Percentiles rank a stretch among this genome's conserved stretches.
These are phyloP conservation scores for Saccharomyces hybrid DNA, from an alignment of 1,139 yeast species.

Conservation along the genomic window DNA sequence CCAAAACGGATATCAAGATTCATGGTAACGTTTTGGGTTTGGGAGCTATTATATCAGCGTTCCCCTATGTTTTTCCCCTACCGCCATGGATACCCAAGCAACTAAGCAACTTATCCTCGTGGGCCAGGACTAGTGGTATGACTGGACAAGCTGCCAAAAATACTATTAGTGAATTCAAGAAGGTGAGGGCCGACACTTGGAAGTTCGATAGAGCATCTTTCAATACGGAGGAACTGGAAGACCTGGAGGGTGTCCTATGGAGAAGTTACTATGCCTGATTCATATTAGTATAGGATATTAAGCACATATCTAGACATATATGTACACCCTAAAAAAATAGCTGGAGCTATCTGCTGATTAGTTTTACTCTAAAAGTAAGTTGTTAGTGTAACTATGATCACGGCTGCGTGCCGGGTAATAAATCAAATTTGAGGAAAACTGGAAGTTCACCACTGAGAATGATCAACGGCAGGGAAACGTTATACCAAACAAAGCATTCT, in stretches of 20 bases:
- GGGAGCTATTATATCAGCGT: conserved; percentile 84
- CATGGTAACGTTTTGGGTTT: conserved; percentile 90
- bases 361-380: neutral
- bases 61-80: conserved; percentile 86
- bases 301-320: neutral
- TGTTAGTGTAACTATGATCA: neutral
- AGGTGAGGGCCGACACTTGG: conserved; percentile 95
- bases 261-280: conserved; percentile 79
- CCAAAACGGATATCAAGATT: conserved; percentile 43
- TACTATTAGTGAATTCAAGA: conserved; percentile 75
- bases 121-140: conserved; percentile 59
- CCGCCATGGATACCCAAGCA: conserved; percentile 84
- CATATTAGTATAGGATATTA: neutral
- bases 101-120: conserved; percentile 60
- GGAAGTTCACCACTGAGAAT: neutral
- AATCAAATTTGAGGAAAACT: neutral
- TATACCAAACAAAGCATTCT: neutral
- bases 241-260: conserved; percentile 90
- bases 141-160: conserved; percentile 84
- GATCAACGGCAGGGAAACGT: neutral
- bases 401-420: neutral
- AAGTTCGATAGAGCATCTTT: conserved; percentile 77
- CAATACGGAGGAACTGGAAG: conserved; percentile 74
- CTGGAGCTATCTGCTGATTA: neutral
- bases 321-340: neutral